Conservation (phyloP, 2,329 filamentous ascomycete genomes). For the Zymoseptoria passerinii region DNA sequence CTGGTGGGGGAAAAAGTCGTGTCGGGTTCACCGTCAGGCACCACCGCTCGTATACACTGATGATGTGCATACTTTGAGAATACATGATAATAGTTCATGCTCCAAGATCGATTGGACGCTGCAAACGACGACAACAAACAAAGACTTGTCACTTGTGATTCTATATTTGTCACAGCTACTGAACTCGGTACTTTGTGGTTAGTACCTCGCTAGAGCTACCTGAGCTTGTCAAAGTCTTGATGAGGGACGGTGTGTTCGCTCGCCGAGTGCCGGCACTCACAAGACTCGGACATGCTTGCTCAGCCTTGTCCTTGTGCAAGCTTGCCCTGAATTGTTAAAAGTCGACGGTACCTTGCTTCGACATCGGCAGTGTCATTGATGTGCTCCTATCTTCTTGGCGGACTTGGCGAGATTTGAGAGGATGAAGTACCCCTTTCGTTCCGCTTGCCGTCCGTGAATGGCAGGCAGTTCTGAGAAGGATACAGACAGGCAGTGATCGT, state of each 20-base stretch:
- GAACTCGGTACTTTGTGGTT: background rate
- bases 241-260: background rate
- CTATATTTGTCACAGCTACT: background rate
- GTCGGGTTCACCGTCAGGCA: no score
- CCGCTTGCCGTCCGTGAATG: no score
- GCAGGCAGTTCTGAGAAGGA: no score
- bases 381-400: background rate
- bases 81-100: no score
- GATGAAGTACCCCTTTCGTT: background rate
- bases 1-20: no score
- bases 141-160: background rate
- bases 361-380: background rate
- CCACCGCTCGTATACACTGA: no score
- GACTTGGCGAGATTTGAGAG: background rate
- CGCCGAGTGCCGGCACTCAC: background rate
- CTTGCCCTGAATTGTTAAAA: background rate
- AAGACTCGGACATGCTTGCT: background rate
- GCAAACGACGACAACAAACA: background rate
- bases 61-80: no score
- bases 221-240: background rate
- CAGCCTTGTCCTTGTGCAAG: background rate
- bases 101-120: background rate
- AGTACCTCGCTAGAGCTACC: background rate
- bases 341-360: background rate
- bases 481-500: no score